A percentile compares a stretch with the other conserved stretches of the same genome.
Evolutionary conservation across 495 filamentous ascomycete species (phyloP).

Genomic region (Penicillium maclennaniae): DNA sequence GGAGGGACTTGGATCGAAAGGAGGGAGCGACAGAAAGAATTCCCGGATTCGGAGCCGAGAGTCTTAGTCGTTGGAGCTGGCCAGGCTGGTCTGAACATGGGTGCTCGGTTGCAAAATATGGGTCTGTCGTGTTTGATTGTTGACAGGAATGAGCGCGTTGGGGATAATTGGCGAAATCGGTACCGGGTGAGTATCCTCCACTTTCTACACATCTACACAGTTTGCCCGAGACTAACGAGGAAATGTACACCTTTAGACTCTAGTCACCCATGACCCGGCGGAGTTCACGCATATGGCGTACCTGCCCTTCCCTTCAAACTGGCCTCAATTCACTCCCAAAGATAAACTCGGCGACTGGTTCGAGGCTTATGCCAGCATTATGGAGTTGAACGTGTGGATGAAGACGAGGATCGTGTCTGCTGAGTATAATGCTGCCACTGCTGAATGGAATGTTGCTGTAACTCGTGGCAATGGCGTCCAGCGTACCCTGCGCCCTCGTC

Average conservation of each 20-base stretch:
- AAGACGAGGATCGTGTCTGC: constrained; percentile 48
- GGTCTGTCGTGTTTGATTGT: constrained; percentile 61
- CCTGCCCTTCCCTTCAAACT: constrained; percentile 63
- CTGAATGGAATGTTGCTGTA: constrained; percentile 59
- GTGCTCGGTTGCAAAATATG: constrained; percentile 67
- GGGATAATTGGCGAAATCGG: constrained; percentile 75
- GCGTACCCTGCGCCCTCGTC: constrained; percentile 41
- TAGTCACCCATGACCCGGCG: constrained; percentile 57
- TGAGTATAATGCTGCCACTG: constrained; percentile 48
- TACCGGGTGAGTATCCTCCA: constrained; percentile 32
- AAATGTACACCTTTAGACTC: constrained; percentile 8
- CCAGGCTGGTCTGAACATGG: constrained; percentile 54
- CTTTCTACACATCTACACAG: background rate
- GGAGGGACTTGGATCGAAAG: constrained; percentile 68
- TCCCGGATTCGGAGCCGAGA: constrained; percentile 53
- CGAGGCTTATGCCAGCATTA: constrained; percentile 63
- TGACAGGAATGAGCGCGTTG: constrained; percentile 61
- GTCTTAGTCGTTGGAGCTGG: constrained; percentile 65
- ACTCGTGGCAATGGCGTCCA: constrained; percentile 39
- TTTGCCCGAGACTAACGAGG: background rate
- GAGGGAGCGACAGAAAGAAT: constrained; percentile 53
- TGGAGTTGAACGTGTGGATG: constrained; percentile 76
- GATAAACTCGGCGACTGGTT: constrained; percentile 79
- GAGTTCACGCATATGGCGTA: constrained; percentile 76
- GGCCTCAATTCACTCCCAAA: constrained; percentile 70